These are phyloP conservation scores for Monosporascus sp. DNA, from an alignment of 2,329 filamentous ascomycete genomes.

Conservation along the genomic window DNA sequence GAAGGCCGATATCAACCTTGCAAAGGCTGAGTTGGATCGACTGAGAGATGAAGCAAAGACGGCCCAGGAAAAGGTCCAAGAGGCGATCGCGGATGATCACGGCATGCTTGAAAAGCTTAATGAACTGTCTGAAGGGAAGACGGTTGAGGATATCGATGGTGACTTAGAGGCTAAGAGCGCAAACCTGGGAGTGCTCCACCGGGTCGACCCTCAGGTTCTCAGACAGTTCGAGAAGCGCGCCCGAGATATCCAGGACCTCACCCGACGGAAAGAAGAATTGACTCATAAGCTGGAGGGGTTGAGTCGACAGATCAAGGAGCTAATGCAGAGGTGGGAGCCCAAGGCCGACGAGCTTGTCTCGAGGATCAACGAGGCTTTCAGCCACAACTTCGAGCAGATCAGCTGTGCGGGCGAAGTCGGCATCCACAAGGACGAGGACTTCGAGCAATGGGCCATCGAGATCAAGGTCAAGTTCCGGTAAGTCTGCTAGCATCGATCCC, in stretches of 20 bases:
- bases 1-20: conserved; percentile 31
- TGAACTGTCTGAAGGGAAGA: conserved; percentile 42
- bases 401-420: conserved; percentile 87
- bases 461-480: conserved; percentile 94
- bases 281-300: conserved; percentile 50
- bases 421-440: conserved; percentile 86
- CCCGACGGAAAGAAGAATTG: conserved; percentile 48
- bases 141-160: conserved; percentile 58
- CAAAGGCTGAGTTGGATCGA: conserved; percentile 35
- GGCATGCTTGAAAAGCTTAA: conserved; percentile 35
- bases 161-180: conserved; percentile 71
- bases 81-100: conserved; percentile 33
- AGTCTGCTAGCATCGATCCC: conserved; percentile 17
- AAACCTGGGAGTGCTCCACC: conserved; percentile 74
- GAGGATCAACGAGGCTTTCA: conserved; percentile 85
- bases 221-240: conserved; percentile 71
- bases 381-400: conserved; percentile 89
- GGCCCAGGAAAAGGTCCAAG: conserved; percentile 32
- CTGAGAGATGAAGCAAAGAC: conserved; percentile 27
- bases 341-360: conserved; percentile 69
- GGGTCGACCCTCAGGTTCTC: conserved; percentile 69
- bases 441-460: conserved; percentile 88
- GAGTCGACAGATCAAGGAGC: conserved; percentile 52
- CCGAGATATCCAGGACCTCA: conserved; percentile 62
- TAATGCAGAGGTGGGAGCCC: conserved; percentile 77